Evolutionary conservation across 768 basidiomycete genomes (phyloP).

Genomic region (Dictyophora rubrovolvata): DNA sequence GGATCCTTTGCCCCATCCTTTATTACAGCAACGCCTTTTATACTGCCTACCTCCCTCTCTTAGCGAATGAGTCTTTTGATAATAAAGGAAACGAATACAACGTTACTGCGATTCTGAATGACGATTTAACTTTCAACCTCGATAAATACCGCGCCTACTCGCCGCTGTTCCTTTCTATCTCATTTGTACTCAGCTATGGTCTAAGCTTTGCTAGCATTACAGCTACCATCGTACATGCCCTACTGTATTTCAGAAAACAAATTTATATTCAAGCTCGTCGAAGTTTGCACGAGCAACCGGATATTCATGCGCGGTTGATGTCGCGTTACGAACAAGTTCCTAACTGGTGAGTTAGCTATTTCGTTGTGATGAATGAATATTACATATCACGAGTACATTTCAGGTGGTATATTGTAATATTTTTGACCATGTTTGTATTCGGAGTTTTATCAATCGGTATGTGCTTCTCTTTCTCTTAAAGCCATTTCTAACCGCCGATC

Average conservation of each 20-base stretch:
- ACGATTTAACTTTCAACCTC: conserved; percentile 49
- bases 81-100: conserved; percentile 67
- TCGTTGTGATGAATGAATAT: conserved; percentile 8
- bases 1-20: conserved; percentile 60
- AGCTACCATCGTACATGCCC: conserved; percentile 68
- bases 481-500: background rate
- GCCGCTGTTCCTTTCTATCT: conserved; percentile 62
- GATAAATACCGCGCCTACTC: conserved; percentile 69
- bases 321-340: conserved; percentile 57
- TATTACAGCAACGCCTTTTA: conserved; percentile 30
- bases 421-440: conserved; percentile 38
- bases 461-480: background rate
- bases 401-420: conserved; percentile 63
- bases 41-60: conserved; percentile 36
- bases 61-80: conserved; percentile 53
- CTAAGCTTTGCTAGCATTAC: conserved; percentile 66
- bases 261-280: conserved; percentile 62
- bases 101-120: conserved; percentile 44
- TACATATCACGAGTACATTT: conserved; percentile 8
- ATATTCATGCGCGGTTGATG: conserved; percentile 83
- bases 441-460: conserved; percentile 46
- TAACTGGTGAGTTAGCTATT: conserved; percentile 32
- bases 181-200: conserved; percentile 61
- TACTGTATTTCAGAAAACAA: conserved; percentile 79
- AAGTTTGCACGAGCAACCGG: conserved; percentile 61